Base-by-base conservation (phyloP, 2,329 filamentous ascomycete species). In the Domatiomyces catenatus region DNA sequence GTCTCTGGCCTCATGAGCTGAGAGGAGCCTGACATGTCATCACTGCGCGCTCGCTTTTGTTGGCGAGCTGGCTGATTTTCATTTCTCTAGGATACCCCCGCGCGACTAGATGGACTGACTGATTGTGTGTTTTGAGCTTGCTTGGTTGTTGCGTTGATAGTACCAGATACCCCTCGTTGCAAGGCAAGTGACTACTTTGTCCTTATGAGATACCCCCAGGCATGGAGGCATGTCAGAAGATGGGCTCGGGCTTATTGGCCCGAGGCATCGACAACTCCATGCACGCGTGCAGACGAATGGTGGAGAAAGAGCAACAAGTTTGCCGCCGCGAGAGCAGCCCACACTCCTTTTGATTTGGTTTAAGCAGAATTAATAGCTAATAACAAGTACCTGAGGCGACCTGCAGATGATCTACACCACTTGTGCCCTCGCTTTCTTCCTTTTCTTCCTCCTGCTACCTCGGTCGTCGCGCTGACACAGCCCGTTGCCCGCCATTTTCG, bases 1-100 rank as follows among this genome's bases (percentile, higher is more conserved):
- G 54, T 59, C 56, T 60, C 58, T 60, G 58, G 57, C 56, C 58
- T 60, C 58, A 54, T 51, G 43, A 47, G 51, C 54, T 56, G 53
- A 55, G 56, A 53, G 51, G 49, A 36, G 43, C 15, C 43, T 15
- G 32, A 15, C 32, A 39, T 39, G 32, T 15, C 32, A 12, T 39
- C 32, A 39, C 12, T 15, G 10, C 5, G 10, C 32, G 32, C 32
- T 39, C 32, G 32, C 15, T 39, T 39, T 15, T 24, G 22, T 39
- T 39, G 8, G 10, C 32, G 32, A 39, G 32, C 32, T 15, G 32
- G 10, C 15, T 39, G 32, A 39, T 39, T 39, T 39, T 39, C 32
- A 39, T 39, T 39, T 39, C 15, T 15, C 32, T 15, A 39, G 32
- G 32, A 39, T 39, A 39, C 32, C 32, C 32, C 32, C 32, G 32